These are phyloP conservation scores for Aureobasidium sp. DNA, from an alignment of 2,329 filamentous ascomycete species.

Conservation along the genomic window DNA sequence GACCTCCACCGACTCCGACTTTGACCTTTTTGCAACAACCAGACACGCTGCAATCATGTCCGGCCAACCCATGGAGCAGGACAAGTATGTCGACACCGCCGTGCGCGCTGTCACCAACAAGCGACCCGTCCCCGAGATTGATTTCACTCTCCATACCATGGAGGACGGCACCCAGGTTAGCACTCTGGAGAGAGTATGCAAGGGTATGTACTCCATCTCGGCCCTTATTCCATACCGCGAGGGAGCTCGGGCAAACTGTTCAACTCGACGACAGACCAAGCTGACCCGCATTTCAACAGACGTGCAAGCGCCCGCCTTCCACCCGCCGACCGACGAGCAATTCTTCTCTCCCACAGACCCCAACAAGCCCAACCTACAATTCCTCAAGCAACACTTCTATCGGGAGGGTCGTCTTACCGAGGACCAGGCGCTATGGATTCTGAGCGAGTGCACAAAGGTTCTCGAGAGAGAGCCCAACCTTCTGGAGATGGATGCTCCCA, in stretches of 20 bases:
- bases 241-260: background rate
- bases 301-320: slow-evolving; percentile 93
- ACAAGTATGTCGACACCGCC: slow-evolving; percentile 64
- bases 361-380: slow-evolving; percentile 82
- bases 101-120: slow-evolving; percentile 89
- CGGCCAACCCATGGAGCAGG: slow-evolving; percentile 25
- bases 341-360: slow-evolving; percentile 84
- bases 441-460: slow-evolving; percentile 78
- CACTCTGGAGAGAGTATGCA: slow-evolving; percentile 93
- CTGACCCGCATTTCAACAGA: slow-evolving; percentile 47
- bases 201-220: slow-evolving; percentile 54
- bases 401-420: slow-evolving; percentile 93
- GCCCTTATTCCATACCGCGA: background rate
- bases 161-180: slow-evolving; percentile 93
- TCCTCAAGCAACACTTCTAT: slow-evolving; percentile 97
- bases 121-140: slow-evolving; percentile 93
- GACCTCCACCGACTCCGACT: background rate
- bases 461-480: slow-evolving; percentile 87
- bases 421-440: slow-evolving; percentile 94
- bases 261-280: background rate
- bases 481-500: slow-evolving; percentile 97
- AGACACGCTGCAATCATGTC: slow-evolving; percentile 24
- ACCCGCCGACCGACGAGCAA: slow-evolving; percentile 84
- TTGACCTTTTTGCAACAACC: background rate
- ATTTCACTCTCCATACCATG: slow-evolving; percentile 98